Evolutionary conservation across 1,284 basidiomycete genomes (phyloP).

Genomic region (Pyrrhoderma noxium): DNA sequence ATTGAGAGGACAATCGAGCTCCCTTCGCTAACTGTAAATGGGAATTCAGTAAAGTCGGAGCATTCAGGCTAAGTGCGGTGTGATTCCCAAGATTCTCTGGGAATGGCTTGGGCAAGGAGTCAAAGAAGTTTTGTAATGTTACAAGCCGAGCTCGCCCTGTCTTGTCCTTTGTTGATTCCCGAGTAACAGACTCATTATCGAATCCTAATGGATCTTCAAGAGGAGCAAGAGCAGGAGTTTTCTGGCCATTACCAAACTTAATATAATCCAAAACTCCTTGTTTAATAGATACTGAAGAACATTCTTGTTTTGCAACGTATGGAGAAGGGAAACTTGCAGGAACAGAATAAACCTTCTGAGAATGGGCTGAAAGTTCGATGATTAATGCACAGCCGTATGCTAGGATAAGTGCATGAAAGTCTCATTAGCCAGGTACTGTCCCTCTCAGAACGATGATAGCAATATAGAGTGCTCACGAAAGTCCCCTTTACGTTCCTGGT

Average conservation of each 20-base stretch:
- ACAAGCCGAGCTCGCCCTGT: conserved; percentile 22
- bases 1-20: conserved; percentile 35
- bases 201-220: not conserved
- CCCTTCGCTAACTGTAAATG: conserved; percentile 45
- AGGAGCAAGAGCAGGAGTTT: conserved; percentile 9
- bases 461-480: conserved; percentile 45
- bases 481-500: conserved; percentile 37
- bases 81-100: conserved; percentile 41
- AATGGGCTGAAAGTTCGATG: conserved; percentile 42
- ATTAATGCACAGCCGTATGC: conserved; percentile 46
- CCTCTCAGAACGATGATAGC: no score
- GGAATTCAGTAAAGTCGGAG: conserved; percentile 46
- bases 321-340: conserved; percentile 33
- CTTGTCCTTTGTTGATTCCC: not conserved
- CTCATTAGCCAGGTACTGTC: no score
- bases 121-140: conserved; percentile 48
- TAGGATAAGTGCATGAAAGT: no score
- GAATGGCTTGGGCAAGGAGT: conserved; percentile 50
- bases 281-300: conserved; percentile 42
- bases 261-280: conserved; percentile 52
- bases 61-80: conserved; percentile 41
- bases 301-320: conserved; percentile 42
- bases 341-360: conserved; percentile 43
- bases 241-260: conserved; percentile 43
- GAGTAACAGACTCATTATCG: not conserved